Evolutionary conservation across 768 basidiomycete genomes (phyloP).

Genomic region (Leucocoprinus sp.): DNA sequence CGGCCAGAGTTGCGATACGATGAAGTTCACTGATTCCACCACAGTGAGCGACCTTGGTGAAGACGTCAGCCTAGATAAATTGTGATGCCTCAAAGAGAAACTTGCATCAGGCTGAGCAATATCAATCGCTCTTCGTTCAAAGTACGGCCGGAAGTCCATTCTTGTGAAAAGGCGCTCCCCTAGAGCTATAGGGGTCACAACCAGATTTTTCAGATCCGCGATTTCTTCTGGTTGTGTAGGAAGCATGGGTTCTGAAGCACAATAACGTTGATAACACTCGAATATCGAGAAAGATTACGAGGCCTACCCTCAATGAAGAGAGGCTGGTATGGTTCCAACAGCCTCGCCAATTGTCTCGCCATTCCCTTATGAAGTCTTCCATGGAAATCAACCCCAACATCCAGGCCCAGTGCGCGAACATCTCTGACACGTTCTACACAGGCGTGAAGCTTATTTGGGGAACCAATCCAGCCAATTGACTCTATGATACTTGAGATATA

Average conservation of each 20-base stretch:
- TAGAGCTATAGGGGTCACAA: constrained; percentile 52
- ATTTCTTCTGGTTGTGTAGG: constrained; percentile 56
- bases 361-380: constrained; percentile 62
- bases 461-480: constrained; percentile 51
- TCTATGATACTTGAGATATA: constrained; percentile 13
- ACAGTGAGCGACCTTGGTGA: constrained; percentile 43
- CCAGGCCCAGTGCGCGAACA: constrained; percentile 45
- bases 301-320: constrained; percentile 57
- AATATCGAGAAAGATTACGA: neutral
- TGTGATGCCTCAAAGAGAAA: neutral
- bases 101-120: constrained; percentile 63
- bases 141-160: constrained; percentile 55
- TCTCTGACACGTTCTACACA: constrained; percentile 45
- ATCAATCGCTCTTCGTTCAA: constrained; percentile 56
- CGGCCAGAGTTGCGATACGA: constrained; percentile 49
- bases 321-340: constrained; percentile 50
- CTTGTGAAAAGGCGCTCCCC: constrained; percentile 60
- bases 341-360: constrained; percentile 57
- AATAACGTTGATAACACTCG: neutral
- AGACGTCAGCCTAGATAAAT: neutral
- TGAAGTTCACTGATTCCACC: constrained; percentile 54
- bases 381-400: constrained; percentile 66
- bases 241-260: constrained; percentile 42
- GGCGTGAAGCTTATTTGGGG: constrained; percentile 40
- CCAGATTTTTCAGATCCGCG: constrained; percentile 43